These are phyloP conservation scores for Trichoderma atrobrunneum DNA, from an alignment of 2,329 filamentous ascomycete species.

Conservation along the genomic window DNA sequence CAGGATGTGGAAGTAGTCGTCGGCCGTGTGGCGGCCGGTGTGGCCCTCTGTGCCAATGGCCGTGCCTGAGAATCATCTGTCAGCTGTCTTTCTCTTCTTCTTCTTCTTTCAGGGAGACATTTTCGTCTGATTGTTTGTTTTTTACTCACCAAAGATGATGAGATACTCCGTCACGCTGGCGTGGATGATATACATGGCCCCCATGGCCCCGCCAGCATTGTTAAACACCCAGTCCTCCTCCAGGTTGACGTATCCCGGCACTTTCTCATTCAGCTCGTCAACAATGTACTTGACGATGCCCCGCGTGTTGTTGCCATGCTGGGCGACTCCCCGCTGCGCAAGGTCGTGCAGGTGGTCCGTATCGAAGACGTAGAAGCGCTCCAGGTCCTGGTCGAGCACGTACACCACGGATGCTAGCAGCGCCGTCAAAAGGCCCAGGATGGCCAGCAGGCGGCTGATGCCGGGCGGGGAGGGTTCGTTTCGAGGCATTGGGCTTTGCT, in stretches of 20 bases:
- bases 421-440: slow-evolving; percentile 53
- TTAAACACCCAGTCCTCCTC: slow-evolving; percentile 88
- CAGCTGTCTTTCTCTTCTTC: not conserved
- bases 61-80: slow-evolving; percentile 45
- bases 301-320: slow-evolving; percentile 73
- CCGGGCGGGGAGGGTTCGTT: slow-evolving; percentile 24
- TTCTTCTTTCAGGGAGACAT: not conserved
- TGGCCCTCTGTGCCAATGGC: slow-evolving; percentile 84
- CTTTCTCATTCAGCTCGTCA: slow-evolving; percentile 56
- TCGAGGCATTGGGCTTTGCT: slow-evolving; percentile 19
- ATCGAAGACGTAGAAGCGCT: slow-evolving; percentile 73
- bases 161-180: slow-evolving; percentile 87
- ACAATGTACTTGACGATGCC: slow-evolving; percentile 69
- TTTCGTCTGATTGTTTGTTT: not conserved
- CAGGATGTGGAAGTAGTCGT: slow-evolving; percentile 94
- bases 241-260: slow-evolving; percentile 58
- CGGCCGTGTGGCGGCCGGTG: slow-evolving; percentile 81
- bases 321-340: slow-evolving; percentile 60
- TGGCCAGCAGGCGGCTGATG: slow-evolving; percentile 41
- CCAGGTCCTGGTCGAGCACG: slow-evolving; percentile 56
- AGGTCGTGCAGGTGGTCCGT: slow-evolving; percentile 66
- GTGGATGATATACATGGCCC: slow-evolving; percentile 86
- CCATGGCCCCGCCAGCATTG: slow-evolving; percentile 89
- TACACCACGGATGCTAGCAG: slow-evolving; percentile 54
- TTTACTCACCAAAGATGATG: slow-evolving; percentile 68